A percentile compares a stretch with the other conserved stretches of the same genome.
Conservation (phyloP, 2,329 filamentous ascomycete species). For the Epichloe scottii region DNA sequence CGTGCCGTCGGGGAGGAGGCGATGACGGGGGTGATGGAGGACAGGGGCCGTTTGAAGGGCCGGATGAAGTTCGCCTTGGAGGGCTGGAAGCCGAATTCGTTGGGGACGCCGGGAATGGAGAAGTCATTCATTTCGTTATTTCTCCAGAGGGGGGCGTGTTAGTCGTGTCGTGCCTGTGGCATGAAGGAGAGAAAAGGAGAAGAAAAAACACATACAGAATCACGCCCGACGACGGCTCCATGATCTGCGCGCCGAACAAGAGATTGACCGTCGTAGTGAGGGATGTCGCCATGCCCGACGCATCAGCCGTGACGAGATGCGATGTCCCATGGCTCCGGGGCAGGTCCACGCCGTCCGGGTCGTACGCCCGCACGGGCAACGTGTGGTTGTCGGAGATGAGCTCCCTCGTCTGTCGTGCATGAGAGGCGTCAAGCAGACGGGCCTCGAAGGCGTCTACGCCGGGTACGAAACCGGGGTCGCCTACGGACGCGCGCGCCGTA, state of each 20-base stretch:
- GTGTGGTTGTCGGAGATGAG: constrained; percentile 64
- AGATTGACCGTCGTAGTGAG: constrained; percentile 83
- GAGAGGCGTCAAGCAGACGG: constrained; percentile 50
- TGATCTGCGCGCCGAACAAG: constrained; percentile 66
- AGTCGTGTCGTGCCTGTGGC: neutral
- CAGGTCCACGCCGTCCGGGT: constrained; percentile 53
- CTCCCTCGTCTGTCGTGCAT: constrained; percentile 44
- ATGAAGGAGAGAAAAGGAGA: neutral
- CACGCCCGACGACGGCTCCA: constrained; percentile 72
- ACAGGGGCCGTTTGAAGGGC: constrained; percentile 70
- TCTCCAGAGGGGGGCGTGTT: constrained; percentile 10
- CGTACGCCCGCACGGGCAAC: constrained; percentile 60
- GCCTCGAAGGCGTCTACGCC: constrained; percentile 52
- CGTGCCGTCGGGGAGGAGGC: constrained; percentile 49
- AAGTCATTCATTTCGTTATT: constrained; percentile 70
- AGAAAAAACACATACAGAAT: constrained; percentile 40
- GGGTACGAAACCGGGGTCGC: constrained; percentile 65
- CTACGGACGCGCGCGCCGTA: constrained; percentile 72
- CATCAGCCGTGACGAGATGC: constrained; percentile 61
- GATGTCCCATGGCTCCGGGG: constrained; percentile 62
- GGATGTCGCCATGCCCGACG: constrained; percentile 61
- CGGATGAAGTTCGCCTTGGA: constrained; percentile 70
- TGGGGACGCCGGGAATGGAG: constrained; percentile 63
- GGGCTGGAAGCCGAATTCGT: constrained; percentile 78
- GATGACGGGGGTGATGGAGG: constrained; percentile 70